Conservation (phyloP, 2,329 filamentous ascomycete species). For the Calonectria hawksworthii region DNA sequence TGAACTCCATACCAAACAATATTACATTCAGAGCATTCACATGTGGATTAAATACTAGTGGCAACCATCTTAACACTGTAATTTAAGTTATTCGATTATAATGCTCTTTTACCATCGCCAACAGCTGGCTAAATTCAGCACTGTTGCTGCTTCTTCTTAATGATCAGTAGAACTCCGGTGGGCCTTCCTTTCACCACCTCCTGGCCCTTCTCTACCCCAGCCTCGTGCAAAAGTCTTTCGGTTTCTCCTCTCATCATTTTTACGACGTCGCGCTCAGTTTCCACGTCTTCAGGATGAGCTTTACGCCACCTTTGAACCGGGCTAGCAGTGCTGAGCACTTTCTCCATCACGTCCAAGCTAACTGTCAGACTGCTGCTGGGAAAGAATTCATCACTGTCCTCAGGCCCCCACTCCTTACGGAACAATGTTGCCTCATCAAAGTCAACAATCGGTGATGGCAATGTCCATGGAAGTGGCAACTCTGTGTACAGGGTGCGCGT, state of each 20-base stretch:
- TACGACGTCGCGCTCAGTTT: constrained; percentile 57
- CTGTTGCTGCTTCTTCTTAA: constrained; percentile 45
- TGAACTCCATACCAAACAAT: not conserved
- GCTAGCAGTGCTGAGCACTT: constrained; percentile 54
- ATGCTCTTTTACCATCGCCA: not conserved
- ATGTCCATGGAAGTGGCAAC: constrained; percentile 65
- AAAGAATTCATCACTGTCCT: constrained; percentile 44
- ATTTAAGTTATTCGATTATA: not conserved
- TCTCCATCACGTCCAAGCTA: constrained; percentile 53
- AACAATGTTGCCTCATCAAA: constrained; percentile 58
- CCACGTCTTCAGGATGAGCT: constrained; percentile 56
- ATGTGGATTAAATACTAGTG: not conserved
- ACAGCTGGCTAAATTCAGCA: not conserved
- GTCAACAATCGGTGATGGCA: constrained; percentile 45
- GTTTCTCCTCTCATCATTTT: constrained; percentile 46
- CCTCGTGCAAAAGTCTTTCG: constrained; percentile 48
- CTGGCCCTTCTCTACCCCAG: constrained; percentile 52
- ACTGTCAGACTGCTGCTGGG: constrained; percentile 30
- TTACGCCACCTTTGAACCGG: constrained; percentile 59
- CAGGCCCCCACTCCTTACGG: constrained; percentile 58
- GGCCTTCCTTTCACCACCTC: constrained; percentile 45
- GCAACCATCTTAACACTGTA: not conserved
- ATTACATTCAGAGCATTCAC: not conserved
- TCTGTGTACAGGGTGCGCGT: constrained; percentile 56
- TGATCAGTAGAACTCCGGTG: constrained; percentile 45